These are phyloP conservation scores for Pythium aphanidermatum DNA, from an alignment of 352 stramenopile species.

Conservation along the genomic window DNA sequence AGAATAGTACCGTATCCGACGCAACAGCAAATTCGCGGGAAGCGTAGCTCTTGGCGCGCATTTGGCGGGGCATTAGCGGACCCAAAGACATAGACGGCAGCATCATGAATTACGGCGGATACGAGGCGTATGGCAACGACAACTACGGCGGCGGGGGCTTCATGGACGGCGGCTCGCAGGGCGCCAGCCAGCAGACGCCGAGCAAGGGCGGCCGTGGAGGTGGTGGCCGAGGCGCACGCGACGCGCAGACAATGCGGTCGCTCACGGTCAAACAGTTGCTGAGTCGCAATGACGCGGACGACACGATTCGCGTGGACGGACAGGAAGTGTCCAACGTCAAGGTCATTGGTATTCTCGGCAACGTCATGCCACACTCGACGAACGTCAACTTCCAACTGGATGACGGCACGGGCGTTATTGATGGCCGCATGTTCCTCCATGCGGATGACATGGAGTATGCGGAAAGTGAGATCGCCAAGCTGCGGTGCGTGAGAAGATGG, in stretches of 20 bases:
- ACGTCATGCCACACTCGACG: conserved; percentile 76
- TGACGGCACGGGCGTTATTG: conserved; percentile 90
- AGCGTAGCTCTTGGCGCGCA: no score
- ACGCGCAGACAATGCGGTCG: conserved; percentile 88
- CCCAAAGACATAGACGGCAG: no score
- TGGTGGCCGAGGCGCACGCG: conserved; percentile 30
- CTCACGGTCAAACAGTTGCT: conserved; percentile 88
- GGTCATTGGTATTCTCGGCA: conserved; percentile 82
- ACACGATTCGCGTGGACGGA: conserved; percentile 83
- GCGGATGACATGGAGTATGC: conserved; percentile 75
- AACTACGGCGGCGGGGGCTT: conserved; percentile 66
- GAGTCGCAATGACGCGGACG: conserved; percentile 41
- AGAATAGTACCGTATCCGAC: no score
- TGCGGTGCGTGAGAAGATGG: conserved; percentile 45
- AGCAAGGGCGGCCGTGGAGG: conserved; percentile 36
- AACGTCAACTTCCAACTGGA: conserved; percentile 92
- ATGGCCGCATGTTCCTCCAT: conserved; percentile 90
- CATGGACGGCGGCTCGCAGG: conserved; percentile 56
- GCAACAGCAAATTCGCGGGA: no score
- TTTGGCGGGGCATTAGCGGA: no score
- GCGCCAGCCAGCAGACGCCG: conserved; percentile 42
- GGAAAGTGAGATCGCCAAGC: conserved; percentile 47
- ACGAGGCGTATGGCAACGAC: conserved; percentile 71
- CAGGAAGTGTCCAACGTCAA: conserved; percentile 86
- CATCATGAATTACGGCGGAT: conserved; percentile 58